Base-by-base conservation (phyloP, 805 yeast species). In the Saturnispora zaruensis region DNA sequence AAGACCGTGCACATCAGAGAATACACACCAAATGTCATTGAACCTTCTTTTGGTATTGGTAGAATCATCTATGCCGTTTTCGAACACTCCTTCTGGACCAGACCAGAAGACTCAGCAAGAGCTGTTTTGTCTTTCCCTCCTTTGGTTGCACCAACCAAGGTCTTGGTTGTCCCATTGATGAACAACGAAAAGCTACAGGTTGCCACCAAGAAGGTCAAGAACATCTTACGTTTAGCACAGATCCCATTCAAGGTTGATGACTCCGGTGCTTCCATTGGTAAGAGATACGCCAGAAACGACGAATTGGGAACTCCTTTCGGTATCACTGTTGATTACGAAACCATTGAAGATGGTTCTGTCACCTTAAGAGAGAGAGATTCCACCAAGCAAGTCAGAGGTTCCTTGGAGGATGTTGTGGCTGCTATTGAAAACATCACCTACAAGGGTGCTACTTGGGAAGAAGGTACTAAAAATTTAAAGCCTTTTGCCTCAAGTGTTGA, bases 291-390 rank as follows among this genome's bases (percentile, higher is more conserved):
- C 56, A 87, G 99, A 75, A 91, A 91, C 69, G 99, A 91, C 70
- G 99, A 91, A 74, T 78, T 91, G 65, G 99, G 99, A 70, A 93
- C 98, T 49, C 99, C 99, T 60, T 93, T 93, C 66, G 99, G 99
- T 68, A 81, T 91, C 70, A 91, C 99, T 56, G 85, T 91, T 60
- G 99, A 91, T 70, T 91, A 93, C 68, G 97, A 91, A 57, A 83
- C 96, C 49, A 78, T 86, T 55, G 79, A 84, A 65, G 97, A 91
- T 65, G 79, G 79, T 46, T 82, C 96, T 13, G 86, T 91, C 57
- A 91, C 99, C 33, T 76, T 91, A 65, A 87, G 99, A 77, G 98
- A 91, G 71, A 87, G 99, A 76, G 99, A 91, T 69, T 78, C 95
- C 50, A 93, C 98, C 33, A 84, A 82, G 67, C 99, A 91, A 76